These are phyloP conservation scores for Epicoccum nigrum DNA, from an alignment of 2,329 filamentous ascomycete species.

Conservation along the genomic window DNA sequence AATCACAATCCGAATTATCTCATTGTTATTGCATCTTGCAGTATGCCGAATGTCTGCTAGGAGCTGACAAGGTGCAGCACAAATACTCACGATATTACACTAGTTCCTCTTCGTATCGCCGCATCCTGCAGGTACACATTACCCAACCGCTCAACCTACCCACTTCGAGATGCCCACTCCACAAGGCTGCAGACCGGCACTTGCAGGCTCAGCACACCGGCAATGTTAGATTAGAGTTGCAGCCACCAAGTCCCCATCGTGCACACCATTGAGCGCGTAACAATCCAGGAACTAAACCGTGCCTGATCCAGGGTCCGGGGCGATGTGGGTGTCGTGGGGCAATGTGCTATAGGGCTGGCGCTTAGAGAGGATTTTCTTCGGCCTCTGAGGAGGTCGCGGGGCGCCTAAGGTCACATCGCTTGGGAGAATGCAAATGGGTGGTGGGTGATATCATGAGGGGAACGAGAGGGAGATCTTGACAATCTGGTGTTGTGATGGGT, in stretches of 20 bases:
- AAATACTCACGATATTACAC: too few relatives aligned
- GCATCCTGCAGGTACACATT: constrained; percentile 14
- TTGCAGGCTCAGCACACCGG: constrained; percentile 13
- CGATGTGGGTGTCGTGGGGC: constrained; percentile 28
- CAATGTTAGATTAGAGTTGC: constrained; percentile 36
- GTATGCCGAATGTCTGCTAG: too few relatives aligned
- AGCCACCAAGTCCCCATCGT: constrained; percentile 24
- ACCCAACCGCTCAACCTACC: constrained; percentile 10
- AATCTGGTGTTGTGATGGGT: constrained; percentile 14
- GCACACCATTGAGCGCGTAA: constrained; percentile 28
- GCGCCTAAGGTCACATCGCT: constrained; percentile 26
- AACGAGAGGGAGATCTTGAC: constrained; percentile 6
- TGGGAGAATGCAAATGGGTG: background rate
- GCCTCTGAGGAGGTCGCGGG: constrained; percentile 33
- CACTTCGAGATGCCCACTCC: background rate
- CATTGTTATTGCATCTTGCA: too few relatives aligned
- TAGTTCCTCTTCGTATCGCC: constrained; percentile 3
- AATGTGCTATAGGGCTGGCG: constrained; percentile 31
- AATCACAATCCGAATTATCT: too few relatives aligned
- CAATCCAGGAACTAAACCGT: constrained; percentile 18
- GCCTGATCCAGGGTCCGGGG: constrained; percentile 29
- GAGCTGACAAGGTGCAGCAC: too few relatives aligned
- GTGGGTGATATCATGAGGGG: constrained; percentile 26
- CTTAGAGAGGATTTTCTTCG: constrained; percentile 19
- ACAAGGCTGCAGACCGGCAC: constrained; percentile 15